Evolutionary conservation across 805 yeast species (phyloP).

Genomic region (Saccharomyces kudriavzevii): DNA sequence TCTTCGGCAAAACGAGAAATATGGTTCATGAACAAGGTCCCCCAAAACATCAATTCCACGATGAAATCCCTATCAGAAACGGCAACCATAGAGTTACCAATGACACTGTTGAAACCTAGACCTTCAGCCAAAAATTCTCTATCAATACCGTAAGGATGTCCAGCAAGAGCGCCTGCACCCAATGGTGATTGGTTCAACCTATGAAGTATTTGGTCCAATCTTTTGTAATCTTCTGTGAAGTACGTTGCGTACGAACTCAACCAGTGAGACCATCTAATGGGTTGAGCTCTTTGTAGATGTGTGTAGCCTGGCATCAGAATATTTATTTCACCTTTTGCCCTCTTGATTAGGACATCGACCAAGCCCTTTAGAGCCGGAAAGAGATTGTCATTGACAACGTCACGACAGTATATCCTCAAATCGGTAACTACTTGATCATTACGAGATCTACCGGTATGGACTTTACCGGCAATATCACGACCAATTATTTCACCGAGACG

Average conservation of each 20-base stretch:
- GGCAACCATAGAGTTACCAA: conserved; percentile 94
- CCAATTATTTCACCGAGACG: conserved; percentile 95
- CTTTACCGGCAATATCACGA: conserved; percentile 88
- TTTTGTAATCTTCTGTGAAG: conserved; percentile 80
- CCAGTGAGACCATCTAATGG: conserved; percentile 99
- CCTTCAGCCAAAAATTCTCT: conserved; percentile 78
- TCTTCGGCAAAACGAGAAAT: conserved; percentile 92
- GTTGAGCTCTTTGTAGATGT: conserved; percentile 97
- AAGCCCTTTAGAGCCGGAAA: conserved; percentile 49
- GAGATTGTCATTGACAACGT: conserved; percentile 52
- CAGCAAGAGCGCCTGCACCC: conserved; percentile 97
- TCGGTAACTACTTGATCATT: conserved; percentile 99
- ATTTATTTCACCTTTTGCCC: conserved; percentile 83
- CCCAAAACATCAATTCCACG: conserved; percentile 93
- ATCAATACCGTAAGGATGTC: conserved; percentile 98
- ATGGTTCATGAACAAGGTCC: conserved; percentile 89
- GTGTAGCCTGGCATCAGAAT: conserved; percentile 98
- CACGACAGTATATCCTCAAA: conserved; percentile 89
- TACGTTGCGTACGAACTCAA: conserved; percentile 89
- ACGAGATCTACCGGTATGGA: conserved; percentile 98
- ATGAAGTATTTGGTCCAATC: conserved; percentile 69
- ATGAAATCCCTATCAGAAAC: conserved; percentile 97
- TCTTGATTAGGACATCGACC: conserved; percentile 54
- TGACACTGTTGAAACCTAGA: conserved; percentile 73
- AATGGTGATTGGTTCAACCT: conserved; percentile 86